Evolutionary conservation across 2,329 filamentous ascomycete genomes (phyloP).

Genomic region (Penicillium palitans): DNA sequence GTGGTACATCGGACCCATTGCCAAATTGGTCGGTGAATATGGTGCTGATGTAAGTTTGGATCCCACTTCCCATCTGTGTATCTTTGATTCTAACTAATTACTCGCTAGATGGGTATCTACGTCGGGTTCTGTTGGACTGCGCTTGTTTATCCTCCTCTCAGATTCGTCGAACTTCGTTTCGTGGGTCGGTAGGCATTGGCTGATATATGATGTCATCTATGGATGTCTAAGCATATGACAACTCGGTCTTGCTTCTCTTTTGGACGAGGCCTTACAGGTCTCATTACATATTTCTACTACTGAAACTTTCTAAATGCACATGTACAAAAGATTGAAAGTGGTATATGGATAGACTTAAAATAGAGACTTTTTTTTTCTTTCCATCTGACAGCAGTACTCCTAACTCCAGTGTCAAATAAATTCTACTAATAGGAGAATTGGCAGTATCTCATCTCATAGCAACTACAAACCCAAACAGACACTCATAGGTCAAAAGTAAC

Average conservation of each 20-base stretch:
- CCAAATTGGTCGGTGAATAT: conserved; percentile 56
- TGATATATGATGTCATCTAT: background rate
- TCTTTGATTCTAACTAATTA: conserved; percentile 13
- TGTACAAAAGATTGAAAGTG: background rate
- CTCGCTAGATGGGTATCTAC: conserved; percentile 55
- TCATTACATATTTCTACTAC: background rate
- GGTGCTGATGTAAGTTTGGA: conserved; percentile 55
- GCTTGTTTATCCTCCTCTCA: conserved; percentile 56
- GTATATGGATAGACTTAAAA: background rate
- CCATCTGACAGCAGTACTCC: background rate
- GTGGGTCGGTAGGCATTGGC: conserved; percentile 45
- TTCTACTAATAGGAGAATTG: background rate
- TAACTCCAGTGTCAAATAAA: background rate
- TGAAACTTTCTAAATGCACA: background rate
- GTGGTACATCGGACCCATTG: conserved; percentile 67
- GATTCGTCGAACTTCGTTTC: conserved; percentile 53
- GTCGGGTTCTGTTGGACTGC: conserved; percentile 62
- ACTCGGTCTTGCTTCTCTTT: background rate
- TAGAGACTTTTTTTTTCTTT: background rate
- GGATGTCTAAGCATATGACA: background rate
- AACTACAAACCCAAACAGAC: background rate
- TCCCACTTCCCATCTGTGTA: background rate
- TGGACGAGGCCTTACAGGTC: background rate
- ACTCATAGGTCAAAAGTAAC: conserved; percentile 14
- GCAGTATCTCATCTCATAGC: no score